Evolutionary conservation across 768 basidiomycete species (phyloP), one percentile per base, ranked within the genome.

Genomic region (Kwoniella mangroviensis): DNA sequence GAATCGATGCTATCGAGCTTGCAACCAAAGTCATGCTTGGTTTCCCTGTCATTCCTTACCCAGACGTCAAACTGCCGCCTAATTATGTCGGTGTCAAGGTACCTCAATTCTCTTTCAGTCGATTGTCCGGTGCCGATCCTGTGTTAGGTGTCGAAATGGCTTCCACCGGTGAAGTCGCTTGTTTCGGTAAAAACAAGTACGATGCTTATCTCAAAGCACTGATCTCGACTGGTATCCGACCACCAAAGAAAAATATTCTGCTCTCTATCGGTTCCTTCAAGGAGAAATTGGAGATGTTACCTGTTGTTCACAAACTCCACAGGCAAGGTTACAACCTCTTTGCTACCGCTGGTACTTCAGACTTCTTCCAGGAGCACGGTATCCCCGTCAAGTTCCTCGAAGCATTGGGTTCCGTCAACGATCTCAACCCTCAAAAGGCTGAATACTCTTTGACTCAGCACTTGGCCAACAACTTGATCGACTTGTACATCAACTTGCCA

Each of bases 91-190:
- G 96, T 66, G 91, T 99, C 84, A 99, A 99, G 86, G 96, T 97
- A 2, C 94, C 97, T n/a, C 97, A 99, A 83, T 99, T 98, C 89
- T 94, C 92, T 77, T 99, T 98, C 85, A 94, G 92, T 77, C 90
- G 97, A 53, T 85, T 99, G 43, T 95, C 93, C 21, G 97, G 97
- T 26, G 97, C 97, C 21, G 97, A 99, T 82, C 97, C 97, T 21
- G 91, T 98, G 7, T 88, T 98, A 13, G 96, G 97, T 78, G 96
- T 98, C 53, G 97, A 99, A 86, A 99, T 99, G 97, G 97, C 97
- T 17, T 98, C 97, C 19, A 99, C 96, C 0, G 97, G 97, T 68
- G 97, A 99, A 82, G 97, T 99, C 26, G 97, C 97, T 19, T 98
- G 96, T 85, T 99, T 99, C 83, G 97, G 97, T 7, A 90, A 87